Conservation (phyloP, 805 yeast genomes). For the Saturnispora galanensis region DNA sequence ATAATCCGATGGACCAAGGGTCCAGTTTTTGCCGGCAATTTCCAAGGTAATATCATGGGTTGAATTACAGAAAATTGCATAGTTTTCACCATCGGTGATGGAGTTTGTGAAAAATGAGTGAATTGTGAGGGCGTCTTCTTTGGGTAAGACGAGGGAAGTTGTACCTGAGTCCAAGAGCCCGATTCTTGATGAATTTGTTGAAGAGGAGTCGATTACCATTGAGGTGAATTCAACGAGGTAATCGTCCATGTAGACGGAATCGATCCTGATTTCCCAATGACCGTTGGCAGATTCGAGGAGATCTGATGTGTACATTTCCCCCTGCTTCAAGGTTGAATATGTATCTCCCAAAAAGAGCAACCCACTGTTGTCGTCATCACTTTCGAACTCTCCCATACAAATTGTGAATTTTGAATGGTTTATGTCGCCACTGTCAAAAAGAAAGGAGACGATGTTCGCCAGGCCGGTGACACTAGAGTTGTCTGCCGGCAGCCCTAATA, state of each 20-base stretch:
- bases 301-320: conserved; percentile 32
- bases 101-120: conserved; percentile 43
- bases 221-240: conserved; percentile 26
- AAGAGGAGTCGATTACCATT: conserved; percentile 11
- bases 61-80: conserved; percentile 48
- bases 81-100: conserved; percentile 52
- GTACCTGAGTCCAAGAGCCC: conserved; percentile 61
- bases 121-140: conserved; percentile 41
- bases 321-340: conserved; percentile 28
- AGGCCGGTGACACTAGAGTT: conserved; percentile 26
- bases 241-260: conserved; percentile 29
- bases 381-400: conserved; percentile 29
- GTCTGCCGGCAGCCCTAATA: conserved; percentile 47
- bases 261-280: conserved; percentile 45
- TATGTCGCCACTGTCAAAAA: conserved; percentile 28
- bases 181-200: conserved; percentile 23
- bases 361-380: conserved; percentile 29
- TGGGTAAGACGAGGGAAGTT: conserved; percentile 47
- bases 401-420: conserved; percentile 35
- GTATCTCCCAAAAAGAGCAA: conserved; percentile 35
- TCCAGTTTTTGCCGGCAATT: conserved; percentile 37
- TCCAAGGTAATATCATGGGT: conserved; percentile 32
- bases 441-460: conserved; percentile 33
- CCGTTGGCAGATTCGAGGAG: conserved; percentile 25
- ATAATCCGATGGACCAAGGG: conserved; percentile 35